These are phyloP conservation scores for Cercospora canescens DNA, from an alignment of 2,329 filamentous ascomycete genomes.

Conservation along the genomic window DNA sequence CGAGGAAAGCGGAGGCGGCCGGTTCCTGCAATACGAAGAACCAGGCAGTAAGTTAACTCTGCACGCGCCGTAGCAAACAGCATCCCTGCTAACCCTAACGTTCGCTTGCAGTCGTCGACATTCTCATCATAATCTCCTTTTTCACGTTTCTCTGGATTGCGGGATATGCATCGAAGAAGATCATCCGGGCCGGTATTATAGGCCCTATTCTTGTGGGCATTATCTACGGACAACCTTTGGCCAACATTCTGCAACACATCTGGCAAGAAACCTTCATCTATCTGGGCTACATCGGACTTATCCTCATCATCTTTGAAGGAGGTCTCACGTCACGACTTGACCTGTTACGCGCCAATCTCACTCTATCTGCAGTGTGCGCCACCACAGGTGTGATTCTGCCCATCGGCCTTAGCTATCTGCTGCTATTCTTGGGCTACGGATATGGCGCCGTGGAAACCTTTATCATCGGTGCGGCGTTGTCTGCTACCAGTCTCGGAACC, in stretches of 20 bases:
- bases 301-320: conserved; percentile 55
- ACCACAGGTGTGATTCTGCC: conserved; percentile 49
- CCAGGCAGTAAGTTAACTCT: conserved; percentile 13
- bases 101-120: conserved; percentile 3
- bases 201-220: conserved; percentile 51
- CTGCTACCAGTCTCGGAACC: conserved; percentile 36
- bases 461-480: conserved; percentile 34
- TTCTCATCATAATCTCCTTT: conserved; percentile 17
- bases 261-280: conserved; percentile 51
- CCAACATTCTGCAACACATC: conserved; percentile 43
- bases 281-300: conserved; percentile 51
- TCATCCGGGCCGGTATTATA: conserved; percentile 48
- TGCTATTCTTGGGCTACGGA: conserved; percentile 41
- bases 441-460: conserved; percentile 34
- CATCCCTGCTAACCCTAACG: not conserved
- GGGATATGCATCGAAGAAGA: conserved; percentile 13
- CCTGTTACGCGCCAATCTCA: conserved; percentile 48
- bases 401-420: conserved; percentile 43
- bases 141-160: conserved; percentile 19
- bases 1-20: not conserved
- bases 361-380: conserved; percentile 45
- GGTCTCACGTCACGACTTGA: conserved; percentile 50
- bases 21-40: conserved; percentile 14
- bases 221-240: conserved; percentile 48
- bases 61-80: not conserved